These are phyloP conservation scores for Datisca glomerata DNA, from an alignment of 306 rosid genomes.

Conservation along the genomic window DNA sequence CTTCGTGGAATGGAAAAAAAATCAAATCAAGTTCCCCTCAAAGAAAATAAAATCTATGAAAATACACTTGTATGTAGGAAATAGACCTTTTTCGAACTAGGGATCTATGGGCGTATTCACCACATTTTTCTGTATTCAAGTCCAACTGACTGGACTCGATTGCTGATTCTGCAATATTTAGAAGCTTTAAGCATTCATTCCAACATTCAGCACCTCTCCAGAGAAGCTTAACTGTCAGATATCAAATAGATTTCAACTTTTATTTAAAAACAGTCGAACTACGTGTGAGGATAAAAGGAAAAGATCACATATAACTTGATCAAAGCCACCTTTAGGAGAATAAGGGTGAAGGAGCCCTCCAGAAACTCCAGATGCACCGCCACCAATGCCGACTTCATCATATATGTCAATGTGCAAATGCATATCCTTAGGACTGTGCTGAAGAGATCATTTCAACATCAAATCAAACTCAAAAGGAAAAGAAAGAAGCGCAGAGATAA, in stretches of 20 bases:
- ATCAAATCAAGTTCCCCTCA: no score
- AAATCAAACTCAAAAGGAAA: neutral
- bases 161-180: conserved; percentile 61
- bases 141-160: conserved; percentile 15
- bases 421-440: conserved; percentile 56
- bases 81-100: conserved; percentile 50
- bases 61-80: no score
- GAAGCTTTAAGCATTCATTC: conserved; percentile 65
- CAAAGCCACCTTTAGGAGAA: conserved; percentile 64
- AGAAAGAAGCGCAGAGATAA: no score
- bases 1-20: no score
- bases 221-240: conserved; percentile 45
- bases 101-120: conserved; percentile 14
- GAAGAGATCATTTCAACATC: conserved; percentile 19
- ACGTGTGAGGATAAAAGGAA: neutral
- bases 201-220: conserved; percentile 87
- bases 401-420: conserved; percentile 44
- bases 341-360: conserved; percentile 96
- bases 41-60: no score
- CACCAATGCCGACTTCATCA: conserved; percentile 82
- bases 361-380: conserved; percentile 87
- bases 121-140: conserved; percentile 17
- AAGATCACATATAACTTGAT: neutral
- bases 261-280: neutral
- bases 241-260: neutral